Evolutionary conservation across 495 filamentous ascomycete genomes (phyloP).

Genomic region (Tuber magnatum): DNA sequence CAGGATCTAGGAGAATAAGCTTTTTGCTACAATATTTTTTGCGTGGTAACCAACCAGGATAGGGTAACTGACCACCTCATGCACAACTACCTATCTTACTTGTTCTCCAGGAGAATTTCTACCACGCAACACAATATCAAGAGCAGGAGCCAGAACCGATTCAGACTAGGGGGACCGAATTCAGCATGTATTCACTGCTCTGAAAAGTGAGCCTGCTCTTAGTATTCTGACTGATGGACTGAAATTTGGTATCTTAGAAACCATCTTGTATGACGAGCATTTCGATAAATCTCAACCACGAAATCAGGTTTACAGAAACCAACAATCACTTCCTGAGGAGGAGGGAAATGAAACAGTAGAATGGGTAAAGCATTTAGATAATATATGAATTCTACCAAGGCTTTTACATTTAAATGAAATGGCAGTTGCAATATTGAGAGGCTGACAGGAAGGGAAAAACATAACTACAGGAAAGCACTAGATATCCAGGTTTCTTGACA

Average conservation of each 20-base stretch:
- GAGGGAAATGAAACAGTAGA: constrained; percentile 7
- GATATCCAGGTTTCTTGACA: too few relatives aligned
- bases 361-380: constrained; percentile 10
- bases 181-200: neutral
- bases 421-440: neutral
- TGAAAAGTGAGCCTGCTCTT: neutral
- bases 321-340: constrained; percentile 8
- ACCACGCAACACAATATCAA: neutral
- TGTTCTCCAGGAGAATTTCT: neutral
- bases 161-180: constrained; percentile 3
- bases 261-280: too few relatives aligned
- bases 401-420: constrained; percentile 6
- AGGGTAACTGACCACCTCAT: neutral
- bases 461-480: neutral
- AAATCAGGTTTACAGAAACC: neutral
- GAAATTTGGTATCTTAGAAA: too few relatives aligned
- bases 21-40: too few relatives aligned
- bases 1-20: too few relatives aligned
- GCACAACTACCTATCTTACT: neutral
- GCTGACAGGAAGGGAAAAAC: neutral
- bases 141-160: neutral
- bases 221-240: neutral
- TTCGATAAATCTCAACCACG: neutral
- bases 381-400: constrained; percentile 17
- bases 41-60: too few relatives aligned